A percentile compares a stretch with the other conserved stretches of the same genome.
Evolutionary conservation across 352 stramenopile species (phyloP).

Genomic region (Phytophthora kernoviae): DNA sequence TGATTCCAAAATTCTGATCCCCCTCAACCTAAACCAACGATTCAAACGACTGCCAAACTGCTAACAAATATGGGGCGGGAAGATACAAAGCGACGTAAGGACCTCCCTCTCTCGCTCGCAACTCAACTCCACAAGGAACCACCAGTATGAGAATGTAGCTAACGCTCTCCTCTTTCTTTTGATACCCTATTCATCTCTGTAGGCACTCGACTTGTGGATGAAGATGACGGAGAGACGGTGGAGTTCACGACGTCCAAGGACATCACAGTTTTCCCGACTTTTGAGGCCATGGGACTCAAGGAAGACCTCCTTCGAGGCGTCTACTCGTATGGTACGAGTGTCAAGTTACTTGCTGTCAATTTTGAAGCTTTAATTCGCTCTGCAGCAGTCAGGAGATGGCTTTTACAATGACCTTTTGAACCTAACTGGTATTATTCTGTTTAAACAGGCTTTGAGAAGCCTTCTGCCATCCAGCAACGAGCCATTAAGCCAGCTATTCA

Average conservation of each 20-base stretch:
- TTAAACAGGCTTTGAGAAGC: conserved; percentile 94
- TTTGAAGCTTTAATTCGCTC: conserved; percentile 4
- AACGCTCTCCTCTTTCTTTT: conserved; percentile 10
- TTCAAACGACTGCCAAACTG: not conserved
- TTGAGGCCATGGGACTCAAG: conserved; percentile 92
- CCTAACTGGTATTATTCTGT: conserved; percentile 11
- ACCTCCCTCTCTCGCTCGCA: not conserved
- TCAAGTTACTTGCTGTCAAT: not conserved
- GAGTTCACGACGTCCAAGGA: conserved; percentile 93
- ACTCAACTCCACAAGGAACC: no score
- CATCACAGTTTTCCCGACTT: conserved; percentile 86
- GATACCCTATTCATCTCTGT: conserved; percentile 7
- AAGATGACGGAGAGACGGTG: conserved; percentile 68
- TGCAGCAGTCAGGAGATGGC: conserved; percentile 1
- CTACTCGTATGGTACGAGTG: conserved; percentile 70
- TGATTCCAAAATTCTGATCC: no score
- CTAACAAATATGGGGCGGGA: conserved; percentile 11
- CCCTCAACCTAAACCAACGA: no score
- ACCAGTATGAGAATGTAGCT: conserved; percentile 8
- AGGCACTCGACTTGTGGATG: conserved; percentile 70
- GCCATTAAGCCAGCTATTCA: conserved; percentile 97
- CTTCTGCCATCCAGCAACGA: conserved; percentile 98
- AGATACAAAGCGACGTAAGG: conserved; percentile 19
- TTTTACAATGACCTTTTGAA: no score
- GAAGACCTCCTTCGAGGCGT: conserved; percentile 93